phyloP scores from a whole-genome alignment of 192 early-diverging fungal genomes.

The Entophlyctis luteolus region DNA sequence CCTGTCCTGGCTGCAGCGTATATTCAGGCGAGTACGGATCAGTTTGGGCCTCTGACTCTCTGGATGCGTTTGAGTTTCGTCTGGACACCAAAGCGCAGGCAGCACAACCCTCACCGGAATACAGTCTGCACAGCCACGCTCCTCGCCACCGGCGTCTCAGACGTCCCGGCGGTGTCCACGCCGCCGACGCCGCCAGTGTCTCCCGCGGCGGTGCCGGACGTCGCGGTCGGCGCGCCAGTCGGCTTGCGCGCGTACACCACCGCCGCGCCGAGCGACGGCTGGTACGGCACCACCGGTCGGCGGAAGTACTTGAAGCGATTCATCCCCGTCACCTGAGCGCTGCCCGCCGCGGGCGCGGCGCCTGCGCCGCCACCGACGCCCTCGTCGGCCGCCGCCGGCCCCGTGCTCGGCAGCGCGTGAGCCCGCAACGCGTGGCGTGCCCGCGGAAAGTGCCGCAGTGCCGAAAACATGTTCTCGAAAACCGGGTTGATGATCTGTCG shows the following conservation, averaged over 20 bases:
- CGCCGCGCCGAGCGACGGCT: slow-evolving; percentile 50
- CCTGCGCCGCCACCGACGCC: slow-evolving; percentile 13
- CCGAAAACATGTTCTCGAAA: slow-evolving; percentile 58
- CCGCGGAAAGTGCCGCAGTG: slow-evolving; percentile 42
- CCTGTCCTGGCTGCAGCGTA: slow-evolving; percentile 32
- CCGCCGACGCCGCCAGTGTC: slow-evolving; percentile 46
- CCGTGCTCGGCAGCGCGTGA: slow-evolving; percentile 41
- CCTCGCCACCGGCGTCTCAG: slow-evolving; percentile 27
- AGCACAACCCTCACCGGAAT: too few species aligned
- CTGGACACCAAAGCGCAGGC: too few species aligned
- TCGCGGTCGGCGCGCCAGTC: slow-evolving; percentile 21
- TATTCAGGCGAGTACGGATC: slow-evolving; percentile 64
- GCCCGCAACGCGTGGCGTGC: slow-evolving; percentile 34
- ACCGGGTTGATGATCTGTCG: slow-evolving; percentile 49
- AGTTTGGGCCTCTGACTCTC: slow-evolving; percentile 58
- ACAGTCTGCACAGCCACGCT: slow-evolving; percentile 51
- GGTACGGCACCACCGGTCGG: slow-evolving; percentile 57
- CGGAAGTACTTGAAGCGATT: slow-evolving; percentile 61
- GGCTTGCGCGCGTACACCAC: slow-evolving; percentile 49
- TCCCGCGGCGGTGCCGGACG: slow-evolving; percentile 57
- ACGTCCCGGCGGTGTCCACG: slow-evolving; percentile 44
- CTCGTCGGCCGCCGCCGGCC: slow-evolving; percentile 45
- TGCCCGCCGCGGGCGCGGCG: slow-evolving; percentile 21
- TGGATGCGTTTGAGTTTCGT: slow-evolving; percentile 14
- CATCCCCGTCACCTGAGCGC: slow-evolving; percentile 42